These are phyloP conservation scores for Thelonectria olida DNA, from an alignment of 2,329 filamentous ascomycete genomes.

Conservation along the genomic window DNA sequence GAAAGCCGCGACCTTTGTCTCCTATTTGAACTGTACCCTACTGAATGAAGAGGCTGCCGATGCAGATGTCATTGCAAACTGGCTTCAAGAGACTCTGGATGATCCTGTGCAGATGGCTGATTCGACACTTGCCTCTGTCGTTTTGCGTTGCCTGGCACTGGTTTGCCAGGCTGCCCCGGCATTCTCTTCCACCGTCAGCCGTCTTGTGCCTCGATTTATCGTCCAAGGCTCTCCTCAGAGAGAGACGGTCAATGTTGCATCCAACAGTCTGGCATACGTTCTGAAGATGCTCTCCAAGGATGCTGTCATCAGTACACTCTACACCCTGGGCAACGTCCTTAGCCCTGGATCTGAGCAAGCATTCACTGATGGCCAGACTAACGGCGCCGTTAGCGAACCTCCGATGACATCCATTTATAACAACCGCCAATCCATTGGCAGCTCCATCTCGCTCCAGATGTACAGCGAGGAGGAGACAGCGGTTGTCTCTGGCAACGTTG, in stretches of 20 bases:
- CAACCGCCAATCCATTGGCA: constrained; percentile 71
- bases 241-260: constrained; percentile 77
- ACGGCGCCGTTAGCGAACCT: constrained; percentile 52
- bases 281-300: constrained; percentile 88
- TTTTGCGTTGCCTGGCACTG: constrained; percentile 83
- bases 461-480: constrained; percentile 82
- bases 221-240: constrained; percentile 81
- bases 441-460: constrained; percentile 80
- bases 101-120: constrained; percentile 87
- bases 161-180: constrained; percentile 78
- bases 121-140: constrained; percentile 77
- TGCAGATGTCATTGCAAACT: constrained; percentile 78
- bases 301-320: constrained; percentile 92
- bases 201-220: constrained; percentile 85
- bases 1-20: constrained; percentile 82
- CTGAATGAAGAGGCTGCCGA: constrained; percentile 86
- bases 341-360: constrained; percentile 73
- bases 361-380: constrained; percentile 61
- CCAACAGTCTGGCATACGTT: constrained; percentile 84
- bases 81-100: constrained; percentile 84
- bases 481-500: constrained; percentile 83
- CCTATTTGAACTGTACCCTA: constrained; percentile 85
- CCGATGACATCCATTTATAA: constrained; percentile 57
- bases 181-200: constrained; percentile 79
- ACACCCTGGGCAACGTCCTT: constrained; percentile 94